These are phyloP conservation scores for Claviceps sp. DNA, from an alignment of 2,329 filamentous ascomycete species.

Conservation along the genomic window DNA sequence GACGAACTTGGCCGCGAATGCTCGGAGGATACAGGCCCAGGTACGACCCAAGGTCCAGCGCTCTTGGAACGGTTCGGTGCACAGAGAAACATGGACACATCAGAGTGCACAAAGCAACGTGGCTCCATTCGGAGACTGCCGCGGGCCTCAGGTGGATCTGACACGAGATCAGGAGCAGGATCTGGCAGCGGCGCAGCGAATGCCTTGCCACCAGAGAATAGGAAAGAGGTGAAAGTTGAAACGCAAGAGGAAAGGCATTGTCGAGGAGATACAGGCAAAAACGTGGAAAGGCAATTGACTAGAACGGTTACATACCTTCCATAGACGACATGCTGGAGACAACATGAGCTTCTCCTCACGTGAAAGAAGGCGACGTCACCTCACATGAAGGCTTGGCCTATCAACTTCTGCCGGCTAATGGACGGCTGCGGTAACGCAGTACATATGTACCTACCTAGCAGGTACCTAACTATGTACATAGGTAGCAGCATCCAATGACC, in stretches of 20 bases:
- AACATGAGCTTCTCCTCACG: not conserved
- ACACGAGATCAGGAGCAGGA: not conserved
- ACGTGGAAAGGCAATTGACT: not conserved
- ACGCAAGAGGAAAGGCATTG: not conserved
- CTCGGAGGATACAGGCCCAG: slow-evolving; percentile 1
- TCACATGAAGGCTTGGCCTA: not conserved
- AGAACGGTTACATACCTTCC: no score
- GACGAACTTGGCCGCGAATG: not conserved
- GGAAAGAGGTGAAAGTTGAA: not conserved
- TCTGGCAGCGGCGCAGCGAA: not conserved
- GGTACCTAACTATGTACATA: no score
- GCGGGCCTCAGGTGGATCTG: slow-evolving; percentile 2
- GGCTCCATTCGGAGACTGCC: slow-evolving; percentile 7
- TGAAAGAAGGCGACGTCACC: not conserved
- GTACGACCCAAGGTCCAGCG: not conserved
- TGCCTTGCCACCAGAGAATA: not conserved
- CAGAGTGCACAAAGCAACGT: slow-evolving; percentile 3
- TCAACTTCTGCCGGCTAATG: not conserved
- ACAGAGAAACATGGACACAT: slow-evolving; percentile 1
- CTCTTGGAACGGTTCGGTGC: not conserved
- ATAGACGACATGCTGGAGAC: not conserved
- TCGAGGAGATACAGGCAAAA: not conserved
- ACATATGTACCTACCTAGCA: no score
- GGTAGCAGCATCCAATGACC: not conserved
- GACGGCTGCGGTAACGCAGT: not conserved